Base-by-base conservation (phyloP, 805 yeast genomes). In the Metschnikowia rubicola region DNA sequence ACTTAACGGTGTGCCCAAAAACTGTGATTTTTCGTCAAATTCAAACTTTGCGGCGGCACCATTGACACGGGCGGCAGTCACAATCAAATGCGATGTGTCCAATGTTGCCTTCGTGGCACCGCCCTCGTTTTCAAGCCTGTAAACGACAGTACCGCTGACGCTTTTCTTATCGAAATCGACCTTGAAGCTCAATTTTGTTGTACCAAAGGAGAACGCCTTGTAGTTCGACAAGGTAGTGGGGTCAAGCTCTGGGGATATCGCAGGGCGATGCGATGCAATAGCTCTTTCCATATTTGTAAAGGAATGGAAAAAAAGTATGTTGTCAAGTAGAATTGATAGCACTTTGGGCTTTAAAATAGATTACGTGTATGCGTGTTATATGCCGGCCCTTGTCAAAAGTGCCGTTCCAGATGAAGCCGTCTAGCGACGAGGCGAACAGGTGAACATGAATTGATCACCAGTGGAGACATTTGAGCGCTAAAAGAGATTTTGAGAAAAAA, bases 171-270 rank as follows among this genome's bases (percentile, higher is more conserved):
- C 75, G 68, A 91, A 89, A 41, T 74, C 60, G 6, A 90, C 74
- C 10, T 71, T 68, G 40, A 84, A 66, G 43, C 74, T 68, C 42
- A 89, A 67, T 2, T 58, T 60, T 1, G 95, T 82, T 48, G 77
- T 66, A 3, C 63, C 55, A 21, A 87, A 75, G 2, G 63, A 55
- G 58, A 87, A 84, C 29, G 66, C 54, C 13, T 57, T 54, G 64
- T 88, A 90, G 63, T 84, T 86, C 36, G 96, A 88, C 39, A 83
- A 71, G 3, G 97, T 87, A 2, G 95, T 85, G 21, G 86, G 85
- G 64, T 90, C 96, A 15, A 19, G 31, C 37, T 56, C 60, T 3
- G 58, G 58, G 9, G 55, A 51, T n/a, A 19, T 15, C 3, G 41
- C 38, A 9, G 58, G 58, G 13, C 58, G 52, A 37, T 46, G 54